Base-by-base conservation (phyloP, 768 basidiomycete species). In the Agaricus subrufescens region DNA sequence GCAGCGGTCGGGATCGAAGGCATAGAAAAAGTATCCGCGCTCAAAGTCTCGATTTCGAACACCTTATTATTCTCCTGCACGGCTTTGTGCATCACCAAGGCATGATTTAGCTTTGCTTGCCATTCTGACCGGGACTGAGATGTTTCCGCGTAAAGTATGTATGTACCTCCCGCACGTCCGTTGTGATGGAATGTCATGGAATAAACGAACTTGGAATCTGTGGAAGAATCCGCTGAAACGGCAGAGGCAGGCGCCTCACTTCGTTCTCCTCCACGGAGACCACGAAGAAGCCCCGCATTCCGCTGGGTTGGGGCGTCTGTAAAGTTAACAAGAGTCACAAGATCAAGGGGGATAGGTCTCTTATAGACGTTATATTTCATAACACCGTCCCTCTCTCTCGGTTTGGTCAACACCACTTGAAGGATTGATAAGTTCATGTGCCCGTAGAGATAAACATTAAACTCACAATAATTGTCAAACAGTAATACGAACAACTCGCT, bases 41-140 rank as follows among this genome's bases (percentile, higher is more conserved):
- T 95, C 42, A 97, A 78, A 2, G 88, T 90, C 65, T 92, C 91
- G 60, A 94, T 80, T 71, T 95, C 94, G 63, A 98, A 97, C n/a
- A 94, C 91, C 73, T 92, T 94, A 71, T 92, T 94, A 30, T 87
- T 85, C 63, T 98, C 95, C 62, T 95, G 89, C 19, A 94, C 93
- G 38, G 90, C 87, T 64, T 84, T 85, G 25, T 95, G 83, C 58
- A 96, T 64, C 8, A 87, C 90, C 40, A 93, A 79, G 7, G 94
- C 94, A 69, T 96, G 93, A 56, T 91, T 86, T n/a, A 98, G 73
- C 71, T 91, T 94, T 64, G 84, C 78, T 66, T 89, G 88, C 96
- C 97, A 99, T 59, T 95, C 92, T 12, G 74, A 64, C 3, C 96
- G 82, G 4, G 79, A 78, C 27, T 85, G 81, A 2, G 81, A 69